Base-by-base conservation (phyloP, 768 basidiomycete genomes). In the Lactifluus echinatus region DNA sequence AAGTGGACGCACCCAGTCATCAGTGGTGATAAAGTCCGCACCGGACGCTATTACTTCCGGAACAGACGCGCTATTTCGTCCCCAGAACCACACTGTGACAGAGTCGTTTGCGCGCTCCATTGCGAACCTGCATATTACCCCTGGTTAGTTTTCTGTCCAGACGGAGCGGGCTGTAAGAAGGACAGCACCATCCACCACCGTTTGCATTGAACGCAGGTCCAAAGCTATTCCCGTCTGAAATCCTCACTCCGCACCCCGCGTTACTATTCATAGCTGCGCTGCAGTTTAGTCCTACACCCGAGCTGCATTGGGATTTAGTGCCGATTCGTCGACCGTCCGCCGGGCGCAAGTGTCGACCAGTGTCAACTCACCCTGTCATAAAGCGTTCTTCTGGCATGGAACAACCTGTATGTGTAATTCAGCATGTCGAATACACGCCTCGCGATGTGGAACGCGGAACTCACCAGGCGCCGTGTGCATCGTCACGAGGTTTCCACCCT, bases 101-200 rank as follows among this genome's bases (percentile, higher is more conserved):
- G 53, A 54, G 23, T 26, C 42, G 14, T 47, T 55, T 8, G 67
- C 65, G 48, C 67, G 66, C 50, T 68, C 65, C 53, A 69, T 65
- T 19, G 71, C 74, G 57, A 71, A 74, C 55, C 61, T 56, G 31
- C 21, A 49, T 40, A 26, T 45, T 36, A 21, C 17, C 23, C 36
- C 14, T n/a, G 47, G 36, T 45, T 12, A 36, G 10, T 12, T 24
- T 45, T 28, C 2, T 5, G 15, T 31, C 19, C n/a, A n/a, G 33
- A 48, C 21, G 28, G 54, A 31, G 54, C n/a, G n/a, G n/a, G n/a
- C n/a, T n/a, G n/a, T n/a, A 12, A 23, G 21, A 17, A 21, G 46
- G 17, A n/a, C 5, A 19, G 19, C 14, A 83, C 80, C 79, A 84
- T 61, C 84, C 84, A 24, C 83, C 84, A 7, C 83, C 82, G 42